Percentiles rank a stretch among this genome's conserved stretches.
These are phyloP conservation scores for Orbilia quercus DNA, from an alignment of 2,329 filamentous ascomycete species.

Conservation along the genomic window DNA sequence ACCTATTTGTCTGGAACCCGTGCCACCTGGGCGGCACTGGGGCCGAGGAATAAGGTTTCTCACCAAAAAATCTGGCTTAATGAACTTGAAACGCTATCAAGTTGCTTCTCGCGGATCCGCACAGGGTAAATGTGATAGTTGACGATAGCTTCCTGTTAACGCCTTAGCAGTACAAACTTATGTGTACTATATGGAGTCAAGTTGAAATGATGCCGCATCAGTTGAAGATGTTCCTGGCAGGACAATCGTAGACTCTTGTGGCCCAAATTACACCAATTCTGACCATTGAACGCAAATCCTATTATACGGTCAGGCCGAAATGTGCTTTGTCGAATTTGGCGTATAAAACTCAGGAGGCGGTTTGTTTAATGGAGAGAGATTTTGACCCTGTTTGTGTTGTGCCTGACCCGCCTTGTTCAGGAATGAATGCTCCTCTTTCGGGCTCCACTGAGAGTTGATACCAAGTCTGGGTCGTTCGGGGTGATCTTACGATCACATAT, in stretches of 20 bases:
- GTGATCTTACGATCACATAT: constrained; percentile 14
- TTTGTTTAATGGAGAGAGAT: constrained; percentile 36
- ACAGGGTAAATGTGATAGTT: constrained; percentile 14
- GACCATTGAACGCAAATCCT: too few species aligned
- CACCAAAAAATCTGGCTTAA: constrained; percentile 20
- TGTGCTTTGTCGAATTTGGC: constrained; percentile 2
- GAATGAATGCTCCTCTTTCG: constrained; percentile 35
- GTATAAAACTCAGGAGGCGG: constrained; percentile 30
- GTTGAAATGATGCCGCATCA: constrained; percentile 25
- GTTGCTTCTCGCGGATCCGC: constrained; percentile 37
- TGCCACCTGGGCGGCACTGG: not conserved
- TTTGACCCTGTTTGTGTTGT: constrained; percentile 34
- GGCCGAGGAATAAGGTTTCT: constrained; percentile 4
- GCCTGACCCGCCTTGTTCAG: constrained; percentile 25
- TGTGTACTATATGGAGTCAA: not conserved
- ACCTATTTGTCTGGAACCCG: too few species aligned
- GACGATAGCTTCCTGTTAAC: not conserved
- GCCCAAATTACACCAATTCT: not conserved
- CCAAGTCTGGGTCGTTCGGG: constrained; percentile 26
- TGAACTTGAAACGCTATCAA: constrained; percentile 40
- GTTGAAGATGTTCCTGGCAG: not conserved
- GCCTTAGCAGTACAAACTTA: constrained; percentile 4
- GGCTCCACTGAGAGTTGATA: constrained; percentile 18
- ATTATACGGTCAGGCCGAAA: too few species aligned
- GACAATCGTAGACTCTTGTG: not conserved